Evolutionary conservation across 2,329 filamentous ascomycete species (phyloP).

Genomic region (Amauroascus niger): DNA sequence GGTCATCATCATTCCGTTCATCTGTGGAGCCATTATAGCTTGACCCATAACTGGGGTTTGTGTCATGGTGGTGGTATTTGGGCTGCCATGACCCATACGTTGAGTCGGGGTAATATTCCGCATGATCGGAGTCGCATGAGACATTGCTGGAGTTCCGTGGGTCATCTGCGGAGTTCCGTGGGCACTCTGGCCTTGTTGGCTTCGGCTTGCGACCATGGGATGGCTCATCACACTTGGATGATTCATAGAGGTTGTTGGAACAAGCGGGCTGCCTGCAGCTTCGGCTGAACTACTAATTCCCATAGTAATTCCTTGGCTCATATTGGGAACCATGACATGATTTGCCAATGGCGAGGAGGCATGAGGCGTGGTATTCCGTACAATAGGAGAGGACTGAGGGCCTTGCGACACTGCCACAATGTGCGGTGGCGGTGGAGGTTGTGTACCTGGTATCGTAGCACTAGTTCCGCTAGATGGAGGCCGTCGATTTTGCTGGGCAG

Average conservation of each 20-base stretch:
- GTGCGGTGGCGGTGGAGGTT: conserved; percentile 28
- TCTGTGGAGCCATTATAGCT: conserved; percentile 36
- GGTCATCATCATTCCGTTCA: conserved; percentile 31
- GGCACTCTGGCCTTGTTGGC: conserved; percentile 39
- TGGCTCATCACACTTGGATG: conserved; percentile 39
- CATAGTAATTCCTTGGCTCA: conserved; percentile 34
- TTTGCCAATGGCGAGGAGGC: conserved; percentile 39
- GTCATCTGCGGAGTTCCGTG: conserved; percentile 42
- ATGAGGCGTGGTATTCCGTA: conserved; percentile 41
- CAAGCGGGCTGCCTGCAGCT: conserved; percentile 38
- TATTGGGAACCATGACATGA: conserved; percentile 31
- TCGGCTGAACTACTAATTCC: conserved; percentile 37
- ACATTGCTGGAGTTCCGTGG: conserved; percentile 39
- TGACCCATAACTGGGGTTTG: conserved; percentile 39
- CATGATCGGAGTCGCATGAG: conserved; percentile 41
- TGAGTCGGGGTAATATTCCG: conserved; percentile 40
- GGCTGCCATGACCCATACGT: conserved; percentile 40
- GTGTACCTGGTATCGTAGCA: conserved; percentile 20
- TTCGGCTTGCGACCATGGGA: conserved; percentile 38
- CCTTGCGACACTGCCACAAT: conserved; percentile 29
- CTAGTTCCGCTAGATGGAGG: conserved; percentile 39
- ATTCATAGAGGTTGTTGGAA: conserved; percentile 37
- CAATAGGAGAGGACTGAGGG: conserved; percentile 39
- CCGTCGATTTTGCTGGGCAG: conserved; percentile 43
- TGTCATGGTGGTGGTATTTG: conserved; percentile 34